Evolutionary conservation across 768 basidiomycete genomes (phyloP).

Genomic region (Dentipellis fragilis): DNA sequence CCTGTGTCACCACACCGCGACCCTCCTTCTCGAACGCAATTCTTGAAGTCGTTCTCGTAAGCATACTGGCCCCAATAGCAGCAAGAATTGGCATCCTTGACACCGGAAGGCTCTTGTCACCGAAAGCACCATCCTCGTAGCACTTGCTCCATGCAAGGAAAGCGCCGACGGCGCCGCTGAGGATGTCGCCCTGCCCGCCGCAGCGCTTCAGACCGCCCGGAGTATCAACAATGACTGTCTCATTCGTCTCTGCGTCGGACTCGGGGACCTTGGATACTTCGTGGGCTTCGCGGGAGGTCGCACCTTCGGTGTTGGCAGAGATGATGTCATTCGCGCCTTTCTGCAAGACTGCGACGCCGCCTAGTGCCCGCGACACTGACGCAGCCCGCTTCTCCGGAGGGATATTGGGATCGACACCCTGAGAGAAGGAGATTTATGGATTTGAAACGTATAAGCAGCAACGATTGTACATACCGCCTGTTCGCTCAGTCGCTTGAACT

Average conservation of each 20-base stretch:
- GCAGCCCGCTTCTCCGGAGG: constrained; percentile 51
- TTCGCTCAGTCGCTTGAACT: constrained; percentile 80
- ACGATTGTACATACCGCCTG: constrained; percentile 38
- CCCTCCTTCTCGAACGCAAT: constrained; percentile 69
- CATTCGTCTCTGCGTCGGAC: constrained; percentile 26
- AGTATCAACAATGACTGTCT: constrained; percentile 51
- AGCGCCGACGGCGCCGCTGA: constrained; percentile 81
- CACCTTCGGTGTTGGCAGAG: constrained; percentile 60
- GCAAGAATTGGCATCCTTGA: constrained; percentile 76
- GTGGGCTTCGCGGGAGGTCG: constrained; percentile 30
- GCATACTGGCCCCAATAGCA: constrained; percentile 77
- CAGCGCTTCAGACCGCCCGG: constrained; percentile 85
- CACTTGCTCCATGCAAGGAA: constrained; percentile 94
- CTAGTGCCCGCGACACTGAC: constrained; percentile 62
- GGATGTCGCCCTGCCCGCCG: constrained; percentile 93
- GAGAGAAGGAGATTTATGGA: not conserved
- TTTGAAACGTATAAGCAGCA: not conserved
- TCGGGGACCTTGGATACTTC: constrained; percentile 24
- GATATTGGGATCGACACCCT: constrained; percentile 42
- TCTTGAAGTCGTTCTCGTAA: constrained; percentile 78
- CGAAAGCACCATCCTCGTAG: constrained; percentile 78
- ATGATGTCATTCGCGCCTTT: constrained; percentile 83
- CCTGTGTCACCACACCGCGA: constrained; percentile 59
- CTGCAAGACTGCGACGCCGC: constrained; percentile 83
- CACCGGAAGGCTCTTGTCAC: constrained; percentile 42